These are phyloP conservation scores for Globisporangium cederbergense DNA, from an alignment of 352 stramenopile genomes.

Conservation along the genomic window DNA sequence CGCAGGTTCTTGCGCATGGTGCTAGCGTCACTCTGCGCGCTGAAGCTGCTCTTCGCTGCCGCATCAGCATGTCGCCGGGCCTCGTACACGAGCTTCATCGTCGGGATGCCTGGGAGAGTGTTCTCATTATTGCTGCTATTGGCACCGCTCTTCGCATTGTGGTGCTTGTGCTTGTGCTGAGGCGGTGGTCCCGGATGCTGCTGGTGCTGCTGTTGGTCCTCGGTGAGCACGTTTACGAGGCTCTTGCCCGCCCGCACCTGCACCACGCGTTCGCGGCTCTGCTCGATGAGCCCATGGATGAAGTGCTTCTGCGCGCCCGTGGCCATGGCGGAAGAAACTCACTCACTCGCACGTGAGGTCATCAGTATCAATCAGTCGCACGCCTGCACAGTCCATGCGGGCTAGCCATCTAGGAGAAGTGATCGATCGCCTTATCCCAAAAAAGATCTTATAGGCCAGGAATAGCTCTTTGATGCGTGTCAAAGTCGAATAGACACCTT, in stretches of 20 bases:
- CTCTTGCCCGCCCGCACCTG: slow-evolving; percentile 53
- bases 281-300: slow-evolving; percentile 57
- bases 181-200: neutral
- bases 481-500: neutral
- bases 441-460: neutral
- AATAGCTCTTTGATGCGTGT: neutral
- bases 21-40: slow-evolving; percentile 11
- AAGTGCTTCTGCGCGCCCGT: slow-evolving; percentile 35
- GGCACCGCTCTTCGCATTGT: neutral
- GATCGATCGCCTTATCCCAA: neutral
- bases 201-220: neutral
- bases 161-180: neutral
- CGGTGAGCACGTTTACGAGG: slow-evolving; percentile 35
- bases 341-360: neutral
- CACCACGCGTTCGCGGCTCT: slow-evolving; percentile 50
- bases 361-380: slow-evolving; percentile 1
- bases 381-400: too few relatives aligned
- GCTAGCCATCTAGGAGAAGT: neutral
- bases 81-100: slow-evolving; percentile 19
- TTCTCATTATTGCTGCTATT: neutral
- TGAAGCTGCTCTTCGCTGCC: neutral
- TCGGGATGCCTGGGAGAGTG: slow-evolving; percentile 1
- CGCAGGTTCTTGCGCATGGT: slow-evolving; percentile 16
- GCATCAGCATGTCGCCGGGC: neutral
- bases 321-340: neutral